Percentiles rank a stretch among this genome's conserved stretches.
Evolutionary conservation across 2,329 filamentous ascomycete genomes (phyloP).

Genomic region (Verticillium dahliae): DNA sequence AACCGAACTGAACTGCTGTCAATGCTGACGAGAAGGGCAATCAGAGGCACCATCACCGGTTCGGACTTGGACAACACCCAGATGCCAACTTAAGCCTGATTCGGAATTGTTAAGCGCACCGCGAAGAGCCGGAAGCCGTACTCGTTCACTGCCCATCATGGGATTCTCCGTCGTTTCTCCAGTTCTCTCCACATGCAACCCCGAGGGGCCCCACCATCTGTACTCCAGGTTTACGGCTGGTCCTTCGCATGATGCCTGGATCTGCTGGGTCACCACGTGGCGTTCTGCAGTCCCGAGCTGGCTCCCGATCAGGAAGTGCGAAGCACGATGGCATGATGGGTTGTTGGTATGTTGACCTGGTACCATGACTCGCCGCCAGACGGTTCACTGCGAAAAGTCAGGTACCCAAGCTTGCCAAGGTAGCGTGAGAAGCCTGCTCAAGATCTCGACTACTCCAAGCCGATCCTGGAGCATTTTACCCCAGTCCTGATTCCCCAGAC

Average conservation of each 20-base stretch:
- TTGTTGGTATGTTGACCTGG: not conserved
- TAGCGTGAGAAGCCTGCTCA: not conserved
- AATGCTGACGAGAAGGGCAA: not conserved
- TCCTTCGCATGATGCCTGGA: not conserved
- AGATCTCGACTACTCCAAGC: not conserved
- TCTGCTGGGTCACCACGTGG: not conserved
- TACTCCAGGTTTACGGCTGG: not conserved
- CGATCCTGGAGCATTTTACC: not conserved
- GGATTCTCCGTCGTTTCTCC: not conserved
- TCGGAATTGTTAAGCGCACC: not conserved
- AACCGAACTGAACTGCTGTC: not conserved
- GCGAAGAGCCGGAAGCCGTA: not conserved
- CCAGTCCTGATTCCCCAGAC: not conserved
- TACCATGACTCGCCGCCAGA: not conserved
- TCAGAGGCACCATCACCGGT: not conserved
- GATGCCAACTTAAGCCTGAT: not conserved
- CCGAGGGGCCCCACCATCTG: not conserved
- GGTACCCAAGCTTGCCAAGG: not conserved
- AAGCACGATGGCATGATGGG: not conserved
- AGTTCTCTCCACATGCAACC: not conserved
- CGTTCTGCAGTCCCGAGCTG: not conserved
- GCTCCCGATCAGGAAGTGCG: not conserved
- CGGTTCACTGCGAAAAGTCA: not conserved
- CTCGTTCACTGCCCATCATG: not conserved
- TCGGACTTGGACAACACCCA: not conserved